Evolutionary conservation across 768 basidiomycete genomes (phyloP).

Genomic region (Daedaleopsis nitida): DNA sequence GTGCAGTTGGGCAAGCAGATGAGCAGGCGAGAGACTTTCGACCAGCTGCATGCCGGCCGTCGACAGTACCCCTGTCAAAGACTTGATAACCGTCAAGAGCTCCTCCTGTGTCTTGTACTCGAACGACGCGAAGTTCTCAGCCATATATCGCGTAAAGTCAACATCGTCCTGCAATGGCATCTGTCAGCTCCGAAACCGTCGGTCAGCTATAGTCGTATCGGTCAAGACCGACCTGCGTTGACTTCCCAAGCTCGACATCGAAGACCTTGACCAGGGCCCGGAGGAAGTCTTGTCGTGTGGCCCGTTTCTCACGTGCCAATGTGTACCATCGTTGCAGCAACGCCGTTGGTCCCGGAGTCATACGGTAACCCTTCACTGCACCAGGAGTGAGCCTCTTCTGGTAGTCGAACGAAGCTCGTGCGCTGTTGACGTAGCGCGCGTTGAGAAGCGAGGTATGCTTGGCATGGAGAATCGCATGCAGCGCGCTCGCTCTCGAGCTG

Average conservation of each 20-base stretch:
- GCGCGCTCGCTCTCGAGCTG: slow-evolving; percentile 72
- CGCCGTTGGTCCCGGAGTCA: slow-evolving; percentile 66
- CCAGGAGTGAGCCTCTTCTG: slow-evolving; percentile 60
- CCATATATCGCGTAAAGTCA: slow-evolving; percentile 88
- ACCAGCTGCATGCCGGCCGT: slow-evolving; percentile 82
- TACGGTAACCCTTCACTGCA: slow-evolving; percentile 66
- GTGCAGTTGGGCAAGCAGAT: slow-evolving; percentile 65
- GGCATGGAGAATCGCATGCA: slow-evolving; percentile 80
- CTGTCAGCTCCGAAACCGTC: neutral
- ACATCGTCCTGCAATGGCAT: slow-evolving; percentile 64
- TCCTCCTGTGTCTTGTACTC: slow-evolving; percentile 98
- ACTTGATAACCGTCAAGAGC: slow-evolving; percentile 80
- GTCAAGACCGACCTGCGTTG: slow-evolving; percentile 52
- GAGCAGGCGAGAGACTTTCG: slow-evolving; percentile 69
- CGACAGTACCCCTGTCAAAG: slow-evolving; percentile 73
- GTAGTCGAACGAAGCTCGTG: slow-evolving; percentile 81
- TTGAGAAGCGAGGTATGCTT: slow-evolving; percentile 93
- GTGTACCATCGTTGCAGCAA: slow-evolving; percentile 90
- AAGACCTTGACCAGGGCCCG: slow-evolving; percentile 82
- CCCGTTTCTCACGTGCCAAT: slow-evolving; percentile 89
- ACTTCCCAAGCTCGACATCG: slow-evolving; percentile 63
- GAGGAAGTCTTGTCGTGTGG: slow-evolving; percentile 82
- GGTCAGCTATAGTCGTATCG: neutral
- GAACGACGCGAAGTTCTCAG: slow-evolving; percentile 89
- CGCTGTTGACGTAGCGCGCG: slow-evolving; percentile 79